Base-by-base conservation (phyloP, 2,329 filamentous ascomycete species). In the Escovopsis sp. region DNA sequence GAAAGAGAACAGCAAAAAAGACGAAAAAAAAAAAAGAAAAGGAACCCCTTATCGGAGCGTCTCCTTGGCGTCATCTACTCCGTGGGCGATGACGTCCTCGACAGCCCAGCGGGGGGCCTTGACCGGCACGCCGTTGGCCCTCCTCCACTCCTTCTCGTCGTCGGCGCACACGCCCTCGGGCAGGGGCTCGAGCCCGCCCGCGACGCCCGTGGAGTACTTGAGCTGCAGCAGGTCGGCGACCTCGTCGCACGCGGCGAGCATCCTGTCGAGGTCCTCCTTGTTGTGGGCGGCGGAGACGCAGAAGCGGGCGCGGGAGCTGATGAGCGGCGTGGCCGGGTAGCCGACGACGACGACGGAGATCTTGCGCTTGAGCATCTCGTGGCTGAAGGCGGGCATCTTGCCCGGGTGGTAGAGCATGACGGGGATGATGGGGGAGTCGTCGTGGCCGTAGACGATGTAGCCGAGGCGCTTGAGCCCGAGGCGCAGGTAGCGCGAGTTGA, bases 401-500 rank as follows among this genome's bases (percentile, higher is more conserved):
- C 84, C 90, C n/a, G 90, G 90, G 61, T 96, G 85, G 68, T 94
- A 98, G 19, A 98, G 76, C 51, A 94, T 72, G 45, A 98, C 60
- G 36, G 90, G 90, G 47, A 98, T 86, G 48, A 98, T 96, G 38
- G 90, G 90, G 5, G 87, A 94, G 61, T 98, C 90, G 53, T 98
- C 90, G 56, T 96, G 87, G 41, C 90, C 90, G 54, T 92, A 94
- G 36, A 94, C 80, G 53, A 98, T 98, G 62, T 86, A 88, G 34
- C 90, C 90, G 35, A 98, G 77, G 47, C 90, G 83, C 70, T 98
- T 98, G 50, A 98, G 73, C 45, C 90, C 90, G 19, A 98, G 76
- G 40, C 90, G 84, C n/a, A 98, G 82, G 56, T 98, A 98, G 32
- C 90, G 79, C 16, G 87, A 94, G 70, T 98, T 98, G 71, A 96